phyloP scores from a whole-genome alignment of 164 flowering plant genomes.

The Echeveria elegans region DNA sequence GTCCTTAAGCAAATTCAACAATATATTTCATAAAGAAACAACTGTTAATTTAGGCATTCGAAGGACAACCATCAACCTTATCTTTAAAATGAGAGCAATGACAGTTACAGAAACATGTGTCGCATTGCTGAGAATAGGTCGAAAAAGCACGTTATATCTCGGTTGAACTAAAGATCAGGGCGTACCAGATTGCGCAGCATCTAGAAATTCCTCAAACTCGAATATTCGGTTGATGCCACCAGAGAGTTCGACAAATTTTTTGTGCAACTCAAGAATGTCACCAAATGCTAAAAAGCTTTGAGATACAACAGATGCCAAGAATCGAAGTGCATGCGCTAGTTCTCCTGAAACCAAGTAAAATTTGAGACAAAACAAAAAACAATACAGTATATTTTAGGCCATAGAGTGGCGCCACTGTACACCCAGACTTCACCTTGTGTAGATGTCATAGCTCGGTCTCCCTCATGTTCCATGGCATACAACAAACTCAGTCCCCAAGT shows the following conservation, averaged over 20 bases:
- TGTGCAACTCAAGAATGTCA: conserved; percentile 86
- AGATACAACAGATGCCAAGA: conserved; percentile 95
- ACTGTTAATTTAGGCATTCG: background rate
- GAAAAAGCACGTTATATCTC: background rate
- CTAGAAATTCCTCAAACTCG: conserved; percentile 93
- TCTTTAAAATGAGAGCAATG: background rate
- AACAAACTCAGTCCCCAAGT: conserved; percentile 98
- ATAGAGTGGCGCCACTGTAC: background rate
- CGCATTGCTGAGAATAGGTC: background rate
- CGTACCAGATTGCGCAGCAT: conserved; percentile 74
- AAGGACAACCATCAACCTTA: background rate
- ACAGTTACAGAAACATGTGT: background rate
- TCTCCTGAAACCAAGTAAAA: conserved; percentile 47
- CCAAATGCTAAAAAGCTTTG: conserved; percentile 99
- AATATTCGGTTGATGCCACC: conserved; percentile 89
- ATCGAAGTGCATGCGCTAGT: conserved; percentile 93
- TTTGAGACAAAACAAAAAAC: conserved; percentile 6
- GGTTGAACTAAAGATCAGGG: conserved; percentile 8
- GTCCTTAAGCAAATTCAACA: too few species aligned
- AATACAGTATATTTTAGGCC: background rate
- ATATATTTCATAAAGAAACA: background rate
- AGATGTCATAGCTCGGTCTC: conserved; percentile 62
- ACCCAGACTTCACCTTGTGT: conserved; percentile 56
- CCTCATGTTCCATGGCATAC: conserved; percentile 90
- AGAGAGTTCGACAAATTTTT: conserved; percentile 77